These are phyloP conservation scores for Juglanconis juglandina DNA, from an alignment of 2,329 filamentous ascomycete species.

Conservation along the genomic window DNA sequence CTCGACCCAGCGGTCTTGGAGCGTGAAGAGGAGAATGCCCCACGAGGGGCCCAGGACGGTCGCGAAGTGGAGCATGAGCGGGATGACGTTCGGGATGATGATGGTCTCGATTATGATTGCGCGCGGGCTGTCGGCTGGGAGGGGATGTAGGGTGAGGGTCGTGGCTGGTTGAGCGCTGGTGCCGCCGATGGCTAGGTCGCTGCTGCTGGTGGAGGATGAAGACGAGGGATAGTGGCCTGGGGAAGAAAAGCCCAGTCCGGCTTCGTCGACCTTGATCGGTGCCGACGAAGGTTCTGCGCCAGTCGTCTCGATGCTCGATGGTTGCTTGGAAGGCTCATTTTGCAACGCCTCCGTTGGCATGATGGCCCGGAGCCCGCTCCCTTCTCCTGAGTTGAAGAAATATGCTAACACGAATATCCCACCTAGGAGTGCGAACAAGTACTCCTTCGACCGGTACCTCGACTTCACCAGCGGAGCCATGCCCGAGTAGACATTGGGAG, in stretches of 20 bases:
- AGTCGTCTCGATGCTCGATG: background rate
- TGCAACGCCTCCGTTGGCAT: background rate
- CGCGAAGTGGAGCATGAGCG: constrained; percentile 26
- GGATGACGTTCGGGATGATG: constrained; percentile 24
- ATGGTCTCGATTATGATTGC: constrained; percentile 20
- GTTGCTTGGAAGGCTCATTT: background rate
- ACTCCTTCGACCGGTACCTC: constrained; percentile 13
- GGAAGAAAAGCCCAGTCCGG: background rate
- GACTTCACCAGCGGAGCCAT: constrained; percentile 5
- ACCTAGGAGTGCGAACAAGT: constrained; percentile 6
- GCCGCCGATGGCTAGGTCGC: background rate
- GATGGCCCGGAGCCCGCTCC: background rate
- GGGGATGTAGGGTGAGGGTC: too few species aligned
- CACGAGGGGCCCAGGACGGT: constrained; percentile 34
- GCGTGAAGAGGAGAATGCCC: constrained; percentile 39
- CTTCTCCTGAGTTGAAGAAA: constrained; percentile 1
- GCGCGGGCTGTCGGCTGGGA: constrained; percentile 6
- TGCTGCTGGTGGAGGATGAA: background rate
- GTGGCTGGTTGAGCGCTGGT: background rate
- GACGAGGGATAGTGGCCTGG: background rate
- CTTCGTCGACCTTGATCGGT: background rate
- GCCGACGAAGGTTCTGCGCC: background rate
- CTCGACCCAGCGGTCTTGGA: constrained; percentile 23
- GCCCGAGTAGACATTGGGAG: background rate
- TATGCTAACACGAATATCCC: constrained; percentile 4